Evolutionary conservation across 208 protist species (phyloP).

Genomic region (Trypanosoma conorhini): DNA sequence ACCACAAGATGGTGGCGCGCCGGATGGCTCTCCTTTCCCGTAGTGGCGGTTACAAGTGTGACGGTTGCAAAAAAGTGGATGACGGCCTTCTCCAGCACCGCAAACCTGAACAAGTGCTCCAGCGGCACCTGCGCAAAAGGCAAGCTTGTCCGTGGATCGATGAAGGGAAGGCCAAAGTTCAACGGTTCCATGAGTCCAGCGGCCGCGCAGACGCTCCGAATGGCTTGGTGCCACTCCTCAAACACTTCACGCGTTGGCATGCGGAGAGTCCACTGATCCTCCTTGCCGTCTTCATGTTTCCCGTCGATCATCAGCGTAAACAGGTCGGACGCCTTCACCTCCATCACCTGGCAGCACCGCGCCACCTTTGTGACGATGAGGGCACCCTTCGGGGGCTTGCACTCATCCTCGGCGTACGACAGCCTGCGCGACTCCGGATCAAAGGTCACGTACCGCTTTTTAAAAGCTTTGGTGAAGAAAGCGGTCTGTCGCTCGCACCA

Average conservation of each 20-base stretch:
- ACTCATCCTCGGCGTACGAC: constrained; percentile 18
- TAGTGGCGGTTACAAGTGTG: constrained; percentile 2
- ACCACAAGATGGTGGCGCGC: constrained; percentile 17
- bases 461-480: constrained; percentile 26
- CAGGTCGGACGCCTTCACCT: constrained; percentile 18
- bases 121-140: constrained; percentile 27
- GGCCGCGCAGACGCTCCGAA: constrained; percentile 14
- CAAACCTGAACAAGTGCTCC: constrained; percentile 25
- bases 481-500: constrained; percentile 23
- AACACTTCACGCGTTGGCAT: constrained; percentile 20
- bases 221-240: constrained; percentile 23
- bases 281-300: constrained; percentile 20
- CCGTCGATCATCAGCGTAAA: constrained; percentile 24
- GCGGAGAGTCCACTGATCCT: constrained; percentile 28
- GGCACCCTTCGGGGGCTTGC: constrained; percentile 16
- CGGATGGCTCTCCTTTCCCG: constrained; percentile 1
- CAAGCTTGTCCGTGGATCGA: constrained; percentile 21
- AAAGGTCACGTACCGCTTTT: constrained; percentile 28
- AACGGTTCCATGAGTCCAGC: constrained; percentile 29
- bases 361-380: constrained; percentile 23
- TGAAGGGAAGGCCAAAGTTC: constrained; percentile 21
- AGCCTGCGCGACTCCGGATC: constrained; percentile 24
- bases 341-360: constrained; percentile 20
- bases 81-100: constrained; percentile 21
- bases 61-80: constrained; percentile 23